These are phyloP conservation scores for Mikania micrantha DNA, from an alignment of 129 eudicot species.

Conservation along the genomic window DNA sequence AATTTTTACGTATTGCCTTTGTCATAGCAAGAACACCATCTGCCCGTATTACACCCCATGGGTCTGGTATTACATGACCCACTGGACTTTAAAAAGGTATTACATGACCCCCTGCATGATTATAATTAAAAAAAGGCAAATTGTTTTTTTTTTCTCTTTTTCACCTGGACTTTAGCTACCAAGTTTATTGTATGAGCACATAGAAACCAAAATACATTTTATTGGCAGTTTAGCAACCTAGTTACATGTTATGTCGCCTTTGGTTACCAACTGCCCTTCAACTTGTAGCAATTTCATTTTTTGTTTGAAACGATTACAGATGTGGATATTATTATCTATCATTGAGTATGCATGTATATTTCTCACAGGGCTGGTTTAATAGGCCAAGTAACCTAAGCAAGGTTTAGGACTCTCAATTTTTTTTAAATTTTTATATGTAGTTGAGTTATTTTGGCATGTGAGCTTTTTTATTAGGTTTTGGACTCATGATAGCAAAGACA, in stretches of 20 bases:
- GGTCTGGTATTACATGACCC: not conserved
- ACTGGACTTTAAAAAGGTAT: no score
- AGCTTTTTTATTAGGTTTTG: no score
- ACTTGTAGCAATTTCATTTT: not conserved
- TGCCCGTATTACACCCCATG: constrained; percentile 16
- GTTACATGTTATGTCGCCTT: not conserved
- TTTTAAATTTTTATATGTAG: no score
- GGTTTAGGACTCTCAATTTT: no score
- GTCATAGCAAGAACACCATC: constrained; percentile 26
- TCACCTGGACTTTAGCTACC: not conserved
- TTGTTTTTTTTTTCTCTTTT: not conserved
- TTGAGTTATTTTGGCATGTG: no score
- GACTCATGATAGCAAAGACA: no score
- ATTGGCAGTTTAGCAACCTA: not conserved
- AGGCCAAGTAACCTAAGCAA: no score
- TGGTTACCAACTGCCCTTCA: not conserved
- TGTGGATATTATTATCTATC: not conserved
- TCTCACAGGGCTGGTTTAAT: no score
- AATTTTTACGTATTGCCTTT: constrained; percentile 20
- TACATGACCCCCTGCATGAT: constrained; percentile 16
- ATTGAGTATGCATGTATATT: no score
- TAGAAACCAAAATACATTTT: not conserved
- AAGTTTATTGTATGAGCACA: not conserved
- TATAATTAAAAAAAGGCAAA: not conserved
- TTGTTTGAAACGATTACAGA: not conserved